These are phyloP conservation scores for Lachnum nothofagi DNA, from an alignment of 2,329 filamentous ascomycete genomes.

Conservation along the genomic window DNA sequence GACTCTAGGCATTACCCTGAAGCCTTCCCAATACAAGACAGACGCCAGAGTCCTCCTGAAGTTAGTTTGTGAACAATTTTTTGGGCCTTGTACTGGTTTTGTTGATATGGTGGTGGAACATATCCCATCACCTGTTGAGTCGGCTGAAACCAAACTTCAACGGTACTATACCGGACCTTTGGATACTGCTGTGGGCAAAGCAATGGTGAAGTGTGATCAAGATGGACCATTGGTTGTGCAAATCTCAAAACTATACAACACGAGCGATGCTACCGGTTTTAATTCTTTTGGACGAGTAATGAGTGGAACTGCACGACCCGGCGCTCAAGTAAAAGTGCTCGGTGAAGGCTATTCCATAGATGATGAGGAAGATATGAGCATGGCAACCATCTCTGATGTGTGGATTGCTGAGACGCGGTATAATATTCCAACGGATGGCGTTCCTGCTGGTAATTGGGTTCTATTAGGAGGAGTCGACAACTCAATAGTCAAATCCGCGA, in stretches of 20 bases:
- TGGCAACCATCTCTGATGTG: constrained; percentile 76
- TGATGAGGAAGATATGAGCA: constrained; percentile 95
- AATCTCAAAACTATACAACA: constrained; percentile 88
- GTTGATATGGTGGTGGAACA: constrained; percentile 94
- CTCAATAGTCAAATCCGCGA: constrained; percentile 96
- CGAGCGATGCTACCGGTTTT: constrained; percentile 84
- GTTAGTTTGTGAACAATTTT: constrained; percentile 90
- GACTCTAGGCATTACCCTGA: constrained; percentile 75
- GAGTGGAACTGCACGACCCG: constrained; percentile 81
- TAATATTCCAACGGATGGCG: constrained; percentile 83
- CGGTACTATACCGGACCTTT: constrained; percentile 87
- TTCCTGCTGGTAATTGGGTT: constrained; percentile 90
- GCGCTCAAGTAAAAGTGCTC: constrained; percentile 79
- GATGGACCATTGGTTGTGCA: constrained; percentile 90
- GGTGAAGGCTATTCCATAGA: constrained; percentile 95
- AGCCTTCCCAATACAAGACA: constrained; percentile 85
- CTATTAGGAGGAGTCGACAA: constrained; percentile 92
- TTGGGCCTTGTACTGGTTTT: constrained; percentile 81
- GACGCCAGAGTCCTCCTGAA: constrained; percentile 87
- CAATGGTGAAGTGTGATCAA: constrained; percentile 78
- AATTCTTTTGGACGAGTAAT: constrained; percentile 85
- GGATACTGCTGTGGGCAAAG: constrained; percentile 71
- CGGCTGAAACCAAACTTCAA: constrained; percentile 70
- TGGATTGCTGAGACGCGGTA: constrained; percentile 92
- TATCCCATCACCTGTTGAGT: constrained; percentile 78